Conservation (phyloP, 441 rosid species). For the Erodium chrysanthum region DNA sequence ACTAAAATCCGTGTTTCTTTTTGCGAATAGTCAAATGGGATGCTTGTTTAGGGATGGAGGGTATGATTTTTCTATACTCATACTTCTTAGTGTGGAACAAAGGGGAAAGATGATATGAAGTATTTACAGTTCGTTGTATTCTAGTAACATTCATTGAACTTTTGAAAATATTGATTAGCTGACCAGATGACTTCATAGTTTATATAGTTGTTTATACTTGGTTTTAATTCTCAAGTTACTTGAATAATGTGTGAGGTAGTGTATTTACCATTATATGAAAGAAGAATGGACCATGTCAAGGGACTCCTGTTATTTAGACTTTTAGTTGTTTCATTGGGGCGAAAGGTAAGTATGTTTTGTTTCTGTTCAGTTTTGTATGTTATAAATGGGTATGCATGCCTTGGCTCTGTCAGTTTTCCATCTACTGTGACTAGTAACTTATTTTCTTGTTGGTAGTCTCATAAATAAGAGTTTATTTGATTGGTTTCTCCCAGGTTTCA, state of each 20-base stretch:
- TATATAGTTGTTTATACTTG: neutral
- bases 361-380: neutral
- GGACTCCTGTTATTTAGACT: neutral
- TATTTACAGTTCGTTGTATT: neutral
- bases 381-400: neutral
- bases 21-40: neutral
- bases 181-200: neutral
- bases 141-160: neutral
- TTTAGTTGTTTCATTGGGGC: neutral
- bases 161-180: neutral
- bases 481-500: constrained; percentile 48
- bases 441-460: neutral
- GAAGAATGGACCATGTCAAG: neutral
- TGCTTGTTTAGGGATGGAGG: neutral
- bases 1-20: neutral
- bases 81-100: neutral
- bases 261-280: neutral
- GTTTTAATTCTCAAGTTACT: neutral
- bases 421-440: neutral
- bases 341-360: neutral
- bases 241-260: neutral
- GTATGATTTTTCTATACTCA: neutral
- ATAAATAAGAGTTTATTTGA: neutral
- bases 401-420: neutral
- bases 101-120: neutral